phyloP scores from a whole-genome alignment of 2,329 filamentous ascomycete genomes.

The Colletotrichum zoysiae region DNA sequence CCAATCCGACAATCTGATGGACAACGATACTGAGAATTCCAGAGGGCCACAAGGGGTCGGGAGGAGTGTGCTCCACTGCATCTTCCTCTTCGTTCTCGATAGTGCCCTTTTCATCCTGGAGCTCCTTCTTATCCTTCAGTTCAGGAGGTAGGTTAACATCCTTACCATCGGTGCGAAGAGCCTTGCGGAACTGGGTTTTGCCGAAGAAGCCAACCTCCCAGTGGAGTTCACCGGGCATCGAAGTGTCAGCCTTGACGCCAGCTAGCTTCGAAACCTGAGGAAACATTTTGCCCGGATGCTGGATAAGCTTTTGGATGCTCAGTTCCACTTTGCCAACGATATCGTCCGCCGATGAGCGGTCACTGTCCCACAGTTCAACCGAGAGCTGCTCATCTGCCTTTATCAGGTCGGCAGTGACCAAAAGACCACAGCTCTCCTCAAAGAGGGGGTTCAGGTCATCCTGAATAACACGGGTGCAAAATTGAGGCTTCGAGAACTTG shows the following conservation, averaged over 20 bases:
- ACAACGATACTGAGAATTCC: conserved; percentile 88
- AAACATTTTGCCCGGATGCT: conserved; percentile 94
- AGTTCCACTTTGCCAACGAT: conserved; percentile 95
- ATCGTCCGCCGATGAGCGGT: conserved; percentile 91
- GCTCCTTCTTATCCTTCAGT: conserved; percentile 78
- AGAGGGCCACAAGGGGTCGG: conserved; percentile 95
- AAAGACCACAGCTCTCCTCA: conserved; percentile 85
- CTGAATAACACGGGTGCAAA: conserved; percentile 95
- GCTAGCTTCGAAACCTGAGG: conserved; percentile 85
- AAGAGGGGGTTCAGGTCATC: conserved; percentile 95
- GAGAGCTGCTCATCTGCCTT: conserved; percentile 94
- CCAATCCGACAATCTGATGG: conserved; percentile 95
- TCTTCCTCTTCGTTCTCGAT: conserved; percentile 82
- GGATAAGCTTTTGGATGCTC: conserved; percentile 94
- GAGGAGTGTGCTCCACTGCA: conserved; percentile 88
- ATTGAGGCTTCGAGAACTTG: conserved; percentile 98
- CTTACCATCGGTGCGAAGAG: conserved; percentile 88
- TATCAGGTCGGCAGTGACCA: conserved; percentile 90
- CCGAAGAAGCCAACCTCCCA: conserved; percentile 98
- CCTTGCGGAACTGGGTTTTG: conserved; percentile 88
- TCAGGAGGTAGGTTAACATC: conserved; percentile 81
- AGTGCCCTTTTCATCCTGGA: conserved; percentile 90
- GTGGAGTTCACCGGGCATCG: conserved; percentile 92
- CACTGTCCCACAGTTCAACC: conserved; percentile 96
- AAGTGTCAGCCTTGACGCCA: conserved; percentile 84